Percentiles rank a stretch among this genome's conserved stretches.
phyloP scores from a whole-genome alignment of 2,329 filamentous ascomycete species.

The Mariannaea elegans region DNA sequence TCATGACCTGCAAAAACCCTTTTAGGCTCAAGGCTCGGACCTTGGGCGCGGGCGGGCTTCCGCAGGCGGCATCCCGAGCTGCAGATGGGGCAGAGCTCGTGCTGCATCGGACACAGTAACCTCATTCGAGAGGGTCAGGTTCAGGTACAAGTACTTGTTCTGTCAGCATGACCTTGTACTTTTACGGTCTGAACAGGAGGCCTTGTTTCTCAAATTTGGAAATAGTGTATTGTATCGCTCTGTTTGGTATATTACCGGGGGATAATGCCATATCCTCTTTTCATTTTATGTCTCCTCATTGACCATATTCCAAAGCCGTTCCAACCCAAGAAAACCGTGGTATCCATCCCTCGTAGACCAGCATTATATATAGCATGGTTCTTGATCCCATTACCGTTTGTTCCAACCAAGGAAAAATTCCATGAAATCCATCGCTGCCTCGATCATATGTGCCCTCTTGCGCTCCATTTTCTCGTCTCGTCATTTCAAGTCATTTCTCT shows the following conservation, averaged over 20 bases:
- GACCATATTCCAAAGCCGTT: neutral
- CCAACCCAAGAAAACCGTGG: neutral
- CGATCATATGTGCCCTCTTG: neutral
- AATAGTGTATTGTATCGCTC: too few species aligned
- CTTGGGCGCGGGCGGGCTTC: too few species aligned
- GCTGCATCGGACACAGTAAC: too few species aligned
- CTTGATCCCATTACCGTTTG: neutral
- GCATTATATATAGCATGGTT: neutral
- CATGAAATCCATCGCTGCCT: neutral
- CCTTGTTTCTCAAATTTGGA: too few species aligned
- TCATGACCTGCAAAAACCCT: too few species aligned
- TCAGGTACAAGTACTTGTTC: too few species aligned
- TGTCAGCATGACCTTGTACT: too few species aligned
- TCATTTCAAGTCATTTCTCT: neutral
- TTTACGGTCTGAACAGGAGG: too few species aligned
- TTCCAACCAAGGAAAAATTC: neutral
- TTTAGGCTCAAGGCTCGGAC: too few species aligned
- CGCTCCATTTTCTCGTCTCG: constrained; percentile 6
- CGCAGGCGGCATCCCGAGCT: too few species aligned
- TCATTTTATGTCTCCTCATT: neutral
- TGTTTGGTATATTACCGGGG: neutral
- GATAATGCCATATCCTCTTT: neutral
- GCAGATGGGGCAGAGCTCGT: too few species aligned
- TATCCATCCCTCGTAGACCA: neutral
- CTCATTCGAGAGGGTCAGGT: too few species aligned